Evolutionary conservation across 2,329 filamentous ascomycete species (phyloP), one percentile per base, ranked within the genome.

Genomic region (Alternaria metachromatica): DNA sequence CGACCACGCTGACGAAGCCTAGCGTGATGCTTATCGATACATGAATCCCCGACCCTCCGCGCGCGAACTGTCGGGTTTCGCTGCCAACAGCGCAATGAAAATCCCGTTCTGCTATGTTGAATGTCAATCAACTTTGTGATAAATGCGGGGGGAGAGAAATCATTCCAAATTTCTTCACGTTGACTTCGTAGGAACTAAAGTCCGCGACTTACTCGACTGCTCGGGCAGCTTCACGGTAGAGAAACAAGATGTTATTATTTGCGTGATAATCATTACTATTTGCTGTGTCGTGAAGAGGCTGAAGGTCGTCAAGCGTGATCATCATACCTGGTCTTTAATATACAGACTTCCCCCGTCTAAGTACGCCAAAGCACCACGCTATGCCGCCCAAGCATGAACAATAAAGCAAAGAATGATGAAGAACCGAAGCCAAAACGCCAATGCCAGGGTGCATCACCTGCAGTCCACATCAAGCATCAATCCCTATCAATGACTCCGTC

Each of bases 341-440:
- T 54, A 53, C 49, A 60, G 48, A 51, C 53, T 44, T 12, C 26
- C 45, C 5, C 26, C 43, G 26, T 54, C 48, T 37, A 26, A 50
- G 44, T 56, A 46, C 63, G 43, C 66, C 69, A 25, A 57, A 65
- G 63, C 68, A 60, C 66, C 49, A 62, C 66, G 69, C 69, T 72
- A 70, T 72, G 66, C 69, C 66, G 30, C 59, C 55, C 59, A 61
- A 28, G 44, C 62, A 66, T 54, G 51, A 64, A 65, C 60, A 60
- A 37, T 49, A 51, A 41, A 59, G 49, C 8, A 43, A 57, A 44
- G n/a, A 60, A 25, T 33, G 15, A 49, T 23, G 25, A 43, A 45
- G 9, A 44, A 41, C 10, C 26, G 7, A 23, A 30, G 33, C 50
- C 23, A 44, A 50, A 60, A 61, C 55, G 45, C 60, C 54, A 37